Percentiles rank a stretch among this genome's conserved stretches.
Evolutionary conservation across 257 asterid genomes (phyloP).

Genomic region (Ocimum tenuiflorum): DNA sequence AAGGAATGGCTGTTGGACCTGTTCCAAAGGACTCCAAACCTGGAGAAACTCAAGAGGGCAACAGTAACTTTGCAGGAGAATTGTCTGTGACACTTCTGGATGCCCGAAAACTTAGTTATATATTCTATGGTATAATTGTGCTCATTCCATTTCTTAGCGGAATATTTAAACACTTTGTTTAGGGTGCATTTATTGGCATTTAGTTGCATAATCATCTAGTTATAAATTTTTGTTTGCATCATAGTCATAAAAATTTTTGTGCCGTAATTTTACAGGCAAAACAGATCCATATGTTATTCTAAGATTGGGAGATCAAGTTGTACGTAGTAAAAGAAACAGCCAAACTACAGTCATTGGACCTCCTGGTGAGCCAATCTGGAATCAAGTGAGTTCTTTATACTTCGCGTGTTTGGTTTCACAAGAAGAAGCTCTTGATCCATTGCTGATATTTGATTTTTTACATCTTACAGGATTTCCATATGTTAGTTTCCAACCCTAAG

Average conservation of each 20-base stretch:
- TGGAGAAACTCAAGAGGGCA: constrained; percentile 79
- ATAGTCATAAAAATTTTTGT: not conserved
- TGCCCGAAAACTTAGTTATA: constrained; percentile 75
- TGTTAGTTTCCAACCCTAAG: constrained; percentile 77
- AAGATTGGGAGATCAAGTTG: constrained; percentile 81
- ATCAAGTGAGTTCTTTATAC: constrained; percentile 55
- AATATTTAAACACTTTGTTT: constrained; percentile 11
- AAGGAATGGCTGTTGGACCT: constrained; percentile 69
- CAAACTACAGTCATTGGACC: constrained; percentile 94
- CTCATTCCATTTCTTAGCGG: constrained; percentile 3
- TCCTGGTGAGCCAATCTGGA: constrained; percentile 98
- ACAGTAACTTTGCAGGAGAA: constrained; percentile 75
- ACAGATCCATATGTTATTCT: constrained; percentile 89
- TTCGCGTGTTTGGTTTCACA: constrained; percentile 1
- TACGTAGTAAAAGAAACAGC: constrained; percentile 90
- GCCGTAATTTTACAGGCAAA: constrained; percentile 55
- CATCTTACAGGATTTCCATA: constrained; percentile 69
- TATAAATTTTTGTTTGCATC: not conserved
- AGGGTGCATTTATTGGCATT: not conserved
- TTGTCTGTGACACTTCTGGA: constrained; percentile 89
- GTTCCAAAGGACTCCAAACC: constrained; percentile 39
- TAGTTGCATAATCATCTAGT: constrained; percentile 8
- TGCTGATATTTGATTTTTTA: constrained; percentile 13
- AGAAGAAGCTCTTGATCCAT: constrained; percentile 14
- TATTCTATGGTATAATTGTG: constrained; percentile 62